Evolutionary conservation across 225 moss, liverwort and hornwort species (phyloP), one percentile per base, ranked within the genome.

Genomic region (Physcomitrium patens): DNA sequence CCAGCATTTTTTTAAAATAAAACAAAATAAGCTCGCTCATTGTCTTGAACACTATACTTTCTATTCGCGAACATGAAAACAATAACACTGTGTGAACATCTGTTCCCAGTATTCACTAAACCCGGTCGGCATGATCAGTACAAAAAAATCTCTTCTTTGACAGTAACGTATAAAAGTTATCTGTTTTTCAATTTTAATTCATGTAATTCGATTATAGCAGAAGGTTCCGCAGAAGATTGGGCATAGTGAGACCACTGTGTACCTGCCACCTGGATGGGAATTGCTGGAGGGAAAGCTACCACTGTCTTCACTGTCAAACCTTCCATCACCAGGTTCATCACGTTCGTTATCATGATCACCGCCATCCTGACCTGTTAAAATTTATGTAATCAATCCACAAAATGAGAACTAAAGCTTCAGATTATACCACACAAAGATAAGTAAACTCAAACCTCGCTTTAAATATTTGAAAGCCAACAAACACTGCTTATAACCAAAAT

Each of bases 281-380:
- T 77, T 78, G 69, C 88, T 85, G 8, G 85, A 88, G 60, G 88
- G 88, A 70, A 85, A 88, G 76, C 85, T 85, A 8, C 85, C 88
- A 78, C 88, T 88, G 48, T 78, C 88, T 65, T 85, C 85, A 67
- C 88, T 88, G 61, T 83, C 80, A 46, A 68, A 88, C 62, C 82
- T 80, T 24, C 77, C 60, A 61, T 72, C 85, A 22, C 82, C 85
- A 51, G 60, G 80, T 22, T 83, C 85, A 60, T 82, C 85, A 67
- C 78, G 82, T 61, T 83, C 85, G 31, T 80, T 80, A 66, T 88
- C 78, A 26, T 80, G 82, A 75, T 78, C 72, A 41, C 77, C 77
- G 51, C 86, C 77, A 63, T 83, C 80, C 67, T 80, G 86, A 68
- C 83, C 83, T 86, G 76, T 16, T 18, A 9, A 57, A 42, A 23